These are phyloP conservation scores for Tolypocladium album DNA, from an alignment of 2,329 filamentous ascomycete genomes.

Conservation along the genomic window DNA sequence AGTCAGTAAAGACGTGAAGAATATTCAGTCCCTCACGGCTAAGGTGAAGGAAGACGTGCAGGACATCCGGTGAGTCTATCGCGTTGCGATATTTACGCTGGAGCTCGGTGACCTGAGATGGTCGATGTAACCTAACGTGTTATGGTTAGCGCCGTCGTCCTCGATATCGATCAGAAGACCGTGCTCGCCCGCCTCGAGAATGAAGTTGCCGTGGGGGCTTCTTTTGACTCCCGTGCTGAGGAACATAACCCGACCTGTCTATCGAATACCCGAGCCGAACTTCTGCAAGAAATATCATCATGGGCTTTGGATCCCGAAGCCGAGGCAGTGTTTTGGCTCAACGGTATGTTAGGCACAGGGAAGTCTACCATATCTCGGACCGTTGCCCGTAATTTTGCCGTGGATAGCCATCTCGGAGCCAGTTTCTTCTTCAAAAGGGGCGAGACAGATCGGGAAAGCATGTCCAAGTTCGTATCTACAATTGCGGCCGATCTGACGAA, in stretches of 20 bases:
- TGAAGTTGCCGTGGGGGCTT: conserved; percentile 11
- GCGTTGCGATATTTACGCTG: no score
- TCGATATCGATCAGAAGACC: no score
- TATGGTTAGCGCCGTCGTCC: no score
- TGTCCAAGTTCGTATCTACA: conserved; percentile 14
- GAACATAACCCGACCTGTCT: conserved; percentile 21
- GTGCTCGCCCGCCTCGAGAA: conserved; percentile 8
- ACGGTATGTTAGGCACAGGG: conserved; percentile 26
- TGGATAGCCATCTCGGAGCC: conserved; percentile 9
- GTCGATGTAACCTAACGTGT: no score
- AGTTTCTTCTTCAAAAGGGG: conserved; percentile 36
- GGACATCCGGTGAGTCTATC: no score
- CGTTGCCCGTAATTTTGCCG: conserved; percentile 7
- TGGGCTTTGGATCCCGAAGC: conserved; percentile 13
- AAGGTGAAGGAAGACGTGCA: no score
- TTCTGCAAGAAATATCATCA: conserved; percentile 12
- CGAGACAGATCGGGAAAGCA: conserved; percentile 24
- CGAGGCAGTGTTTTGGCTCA: conserved; percentile 23
- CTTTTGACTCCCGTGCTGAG: conserved; percentile 22
- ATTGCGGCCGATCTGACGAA: conserved; percentile 22
- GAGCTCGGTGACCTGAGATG: no score
- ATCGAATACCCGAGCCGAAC: conserved; percentile 17
- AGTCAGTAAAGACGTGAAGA: no score
- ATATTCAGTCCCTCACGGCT: no score
- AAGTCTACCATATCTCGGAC: conserved; percentile 28